Conservation (phyloP, 2,329 filamentous ascomycete genomes). For the Penicillium corylophilum region DNA sequence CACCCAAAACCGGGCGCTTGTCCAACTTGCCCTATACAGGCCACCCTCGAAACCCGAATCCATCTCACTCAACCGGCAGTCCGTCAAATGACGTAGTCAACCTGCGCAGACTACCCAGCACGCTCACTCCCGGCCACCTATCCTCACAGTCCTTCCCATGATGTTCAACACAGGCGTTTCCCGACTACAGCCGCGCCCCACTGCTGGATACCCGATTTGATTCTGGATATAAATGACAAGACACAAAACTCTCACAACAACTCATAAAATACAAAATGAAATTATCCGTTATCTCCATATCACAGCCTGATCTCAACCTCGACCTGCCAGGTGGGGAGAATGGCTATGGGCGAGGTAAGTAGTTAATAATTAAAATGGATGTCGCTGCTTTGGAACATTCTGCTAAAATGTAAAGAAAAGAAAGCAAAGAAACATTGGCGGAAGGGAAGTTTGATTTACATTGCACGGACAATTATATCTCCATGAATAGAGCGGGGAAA, state of each 20-base stretch:
- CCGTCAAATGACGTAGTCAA: constrained; percentile 22
- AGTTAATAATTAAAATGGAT: constrained; percentile 10
- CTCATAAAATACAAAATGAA: constrained; percentile 5
- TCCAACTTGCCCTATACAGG: constrained; percentile 1
- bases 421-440: background rate
- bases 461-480: background rate
- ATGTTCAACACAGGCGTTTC: constrained; percentile 30
- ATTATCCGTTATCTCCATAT: background rate
- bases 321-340: background rate
- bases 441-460: background rate
- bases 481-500: background rate
- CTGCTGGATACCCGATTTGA: constrained; percentile 37
- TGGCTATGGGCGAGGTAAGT: constrained; percentile 4
- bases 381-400: constrained; percentile 2
- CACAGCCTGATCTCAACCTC: background rate
- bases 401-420: background rate
- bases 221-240: constrained; percentile 14
- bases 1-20: background rate
- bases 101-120: constrained; percentile 21
- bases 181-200: constrained; percentile 19
- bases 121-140: constrained; percentile 4
- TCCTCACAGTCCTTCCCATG: constrained; percentile 9
- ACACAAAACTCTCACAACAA: constrained; percentile 6
- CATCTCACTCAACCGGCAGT: constrained; percentile 4
- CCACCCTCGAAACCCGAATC: constrained; percentile 1